phyloP scores from a whole-genome alignment of 2,329 filamentous ascomycete genomes.

The Alternaria arbusti region DNA sequence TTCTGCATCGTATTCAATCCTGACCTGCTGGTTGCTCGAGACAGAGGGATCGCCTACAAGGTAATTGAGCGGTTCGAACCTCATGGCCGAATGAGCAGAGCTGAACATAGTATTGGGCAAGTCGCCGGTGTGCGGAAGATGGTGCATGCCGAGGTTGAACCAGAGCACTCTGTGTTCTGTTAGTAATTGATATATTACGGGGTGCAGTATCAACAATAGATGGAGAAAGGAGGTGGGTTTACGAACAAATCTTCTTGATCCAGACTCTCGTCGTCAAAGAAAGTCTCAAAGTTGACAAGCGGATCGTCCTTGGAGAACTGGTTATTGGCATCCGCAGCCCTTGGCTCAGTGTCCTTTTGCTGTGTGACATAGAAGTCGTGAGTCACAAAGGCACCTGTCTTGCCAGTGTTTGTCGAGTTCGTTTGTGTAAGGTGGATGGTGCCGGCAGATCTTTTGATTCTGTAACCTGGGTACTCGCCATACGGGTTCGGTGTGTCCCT shows the following conservation, averaged over 20 bases:
- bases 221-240: neutral
- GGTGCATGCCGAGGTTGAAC: slow-evolving; percentile 61
- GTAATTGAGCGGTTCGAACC: slow-evolving; percentile 57
- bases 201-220: neutral
- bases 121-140: slow-evolving; percentile 52
- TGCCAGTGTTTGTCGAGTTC: slow-evolving; percentile 56
- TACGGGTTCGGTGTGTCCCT: slow-evolving; percentile 56
- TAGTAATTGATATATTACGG: neutral
- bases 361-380: slow-evolving; percentile 60
- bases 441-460: slow-evolving; percentile 52
- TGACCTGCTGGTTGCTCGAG: slow-evolving; percentile 51
- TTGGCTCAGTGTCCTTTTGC: slow-evolving; percentile 61
- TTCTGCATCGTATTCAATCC: slow-evolving; percentile 44
- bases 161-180: slow-evolving; percentile 51
- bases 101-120: slow-evolving; percentile 62
- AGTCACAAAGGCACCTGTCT: slow-evolving; percentile 57
- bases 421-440: slow-evolving; percentile 52
- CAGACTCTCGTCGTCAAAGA: slow-evolving; percentile 56
- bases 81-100: slow-evolving; percentile 54
- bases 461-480: slow-evolving; percentile 61
- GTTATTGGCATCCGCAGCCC: slow-evolving; percentile 54
- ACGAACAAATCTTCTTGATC: slow-evolving; percentile 49
- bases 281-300: slow-evolving; percentile 58
- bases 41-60: slow-evolving; percentile 50
- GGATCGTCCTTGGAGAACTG: slow-evolving; percentile 56